These are phyloP conservation scores for Aspergillus japonicus DNA, from an alignment of 2,329 filamentous ascomycete species.

Conservation along the genomic window DNA sequence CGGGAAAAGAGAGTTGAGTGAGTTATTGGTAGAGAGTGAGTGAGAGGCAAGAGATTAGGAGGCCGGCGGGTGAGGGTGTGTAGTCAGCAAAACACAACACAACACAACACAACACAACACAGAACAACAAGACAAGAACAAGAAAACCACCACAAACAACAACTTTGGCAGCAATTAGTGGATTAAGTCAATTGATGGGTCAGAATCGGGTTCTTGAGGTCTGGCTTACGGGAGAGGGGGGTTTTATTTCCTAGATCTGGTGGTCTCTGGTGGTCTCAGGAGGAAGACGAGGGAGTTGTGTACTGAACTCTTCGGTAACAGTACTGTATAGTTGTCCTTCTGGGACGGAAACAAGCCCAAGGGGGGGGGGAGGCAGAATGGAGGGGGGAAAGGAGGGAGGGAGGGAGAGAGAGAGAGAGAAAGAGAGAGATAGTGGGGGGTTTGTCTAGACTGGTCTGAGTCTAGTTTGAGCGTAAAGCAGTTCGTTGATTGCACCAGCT, in stretches of 20 bases:
- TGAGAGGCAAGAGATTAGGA: conserved; percentile 20
- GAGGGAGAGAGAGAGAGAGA: conserved; percentile 19
- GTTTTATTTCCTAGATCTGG: not conserved
- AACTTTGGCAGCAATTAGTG: not conserved
- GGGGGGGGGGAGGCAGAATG: not conserved
- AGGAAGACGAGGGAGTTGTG: not conserved
- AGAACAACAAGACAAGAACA: too few species aligned
- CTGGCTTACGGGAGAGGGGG: not conserved
- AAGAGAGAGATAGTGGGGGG: conserved; percentile 2
- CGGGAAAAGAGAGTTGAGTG: conserved; percentile 20
- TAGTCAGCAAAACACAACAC: conserved; percentile 2
- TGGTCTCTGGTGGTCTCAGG: not conserved
- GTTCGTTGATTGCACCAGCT: conserved; percentile 18
- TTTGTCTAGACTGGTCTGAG: not conserved
- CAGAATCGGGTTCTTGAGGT: too few species aligned
- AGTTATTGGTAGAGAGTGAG: conserved; percentile 17
- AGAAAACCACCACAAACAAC: not conserved
- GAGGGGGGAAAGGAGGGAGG: not conserved
- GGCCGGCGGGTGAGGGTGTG: conserved; percentile 12
- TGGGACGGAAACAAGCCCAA: not conserved
- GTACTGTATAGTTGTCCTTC: not conserved
- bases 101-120: not conserved
- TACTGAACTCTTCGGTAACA: too few species aligned
- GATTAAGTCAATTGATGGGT: not conserved
- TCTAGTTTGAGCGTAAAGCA: conserved; percentile 20